Percentiles rank a stretch among this genome's conserved stretches.
Evolutionary conservation across 139 green algal species (phyloP).

Genomic region (Ulvella scutata): DNA sequence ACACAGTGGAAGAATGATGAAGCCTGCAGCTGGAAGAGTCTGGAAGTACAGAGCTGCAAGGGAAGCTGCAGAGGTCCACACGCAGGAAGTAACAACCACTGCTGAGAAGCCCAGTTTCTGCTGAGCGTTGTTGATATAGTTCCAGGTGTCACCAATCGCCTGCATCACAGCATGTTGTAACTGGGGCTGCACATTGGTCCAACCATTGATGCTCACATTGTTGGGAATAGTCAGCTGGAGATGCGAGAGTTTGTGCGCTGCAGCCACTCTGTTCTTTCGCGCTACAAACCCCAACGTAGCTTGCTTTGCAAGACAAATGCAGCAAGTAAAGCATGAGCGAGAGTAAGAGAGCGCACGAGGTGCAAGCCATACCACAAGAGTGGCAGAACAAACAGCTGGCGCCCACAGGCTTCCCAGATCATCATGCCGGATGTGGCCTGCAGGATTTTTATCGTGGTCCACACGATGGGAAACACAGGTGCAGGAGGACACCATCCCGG

Average conservation of each 20-base stretch:
- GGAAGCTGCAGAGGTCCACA: not conserved
- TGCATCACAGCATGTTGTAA: not conserved
- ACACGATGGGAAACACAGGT: slow-evolving; percentile 12
- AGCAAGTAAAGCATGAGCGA: not conserved
- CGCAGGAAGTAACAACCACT: not conserved
- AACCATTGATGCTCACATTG: not conserved
- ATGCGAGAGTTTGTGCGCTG: not conserved
- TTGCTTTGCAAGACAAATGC: not conserved
- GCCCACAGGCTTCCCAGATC: slow-evolving; percentile 4
- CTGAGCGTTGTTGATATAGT: slow-evolving; percentile 21
- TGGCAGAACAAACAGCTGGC: not conserved
- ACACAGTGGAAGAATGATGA: not conserved
- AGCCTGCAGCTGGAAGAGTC: not conserved
- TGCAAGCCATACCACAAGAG: not conserved
- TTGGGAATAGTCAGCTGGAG: not conserved
- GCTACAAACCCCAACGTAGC: not conserved
- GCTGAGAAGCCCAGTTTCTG: not conserved
- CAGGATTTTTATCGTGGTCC: slow-evolving; percentile 16
- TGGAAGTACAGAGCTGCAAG: not conserved
- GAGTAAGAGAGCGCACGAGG: not conserved
- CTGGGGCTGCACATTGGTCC: not conserved
- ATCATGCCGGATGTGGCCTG: slow-evolving; percentile 9
- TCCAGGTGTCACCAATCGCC: slow-evolving; percentile 23
- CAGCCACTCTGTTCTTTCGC: not conserved
- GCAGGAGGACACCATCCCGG: slow-evolving; percentile 5